Percentiles rank a stretch among this genome's conserved stretches.
Conservation (phyloP, 176 grass and related monocot species). For the Pharus latifolius region DNA sequence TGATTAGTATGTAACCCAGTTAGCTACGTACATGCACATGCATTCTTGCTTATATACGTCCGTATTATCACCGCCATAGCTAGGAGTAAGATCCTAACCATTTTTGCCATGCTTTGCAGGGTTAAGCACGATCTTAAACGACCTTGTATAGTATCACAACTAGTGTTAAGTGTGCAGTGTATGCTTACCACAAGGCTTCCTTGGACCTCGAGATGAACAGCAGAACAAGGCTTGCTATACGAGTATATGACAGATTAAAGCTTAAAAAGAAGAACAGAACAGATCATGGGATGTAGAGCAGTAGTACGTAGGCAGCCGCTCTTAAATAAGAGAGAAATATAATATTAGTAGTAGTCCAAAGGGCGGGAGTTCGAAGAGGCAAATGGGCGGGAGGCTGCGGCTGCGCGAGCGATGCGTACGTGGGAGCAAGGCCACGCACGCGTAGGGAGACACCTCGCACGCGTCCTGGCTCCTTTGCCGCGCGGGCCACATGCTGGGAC, state of each 20-base stretch:
- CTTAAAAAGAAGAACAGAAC: background rate
- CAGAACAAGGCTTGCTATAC: too few relatives aligned
- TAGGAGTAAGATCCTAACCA: too few relatives aligned
- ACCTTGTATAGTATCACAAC: too few relatives aligned
- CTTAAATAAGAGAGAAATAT: slow-evolving; percentile 30
- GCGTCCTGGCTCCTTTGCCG: background rate
- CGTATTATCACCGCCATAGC: too few relatives aligned
- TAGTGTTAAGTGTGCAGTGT: too few relatives aligned
- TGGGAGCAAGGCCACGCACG: slow-evolving; percentile 31
- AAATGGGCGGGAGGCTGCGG: background rate
- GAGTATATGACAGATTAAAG: too few relatives aligned
- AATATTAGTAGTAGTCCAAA: background rate
- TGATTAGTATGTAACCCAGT: too few relatives aligned
- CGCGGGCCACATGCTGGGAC: background rate
- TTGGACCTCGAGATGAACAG: background rate
- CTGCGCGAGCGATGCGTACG: slow-evolving; percentile 12
- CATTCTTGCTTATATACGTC: too few relatives aligned
- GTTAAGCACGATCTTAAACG: too few relatives aligned
- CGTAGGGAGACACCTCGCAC: slow-evolving; percentile 25
- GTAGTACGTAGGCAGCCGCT: background rate
- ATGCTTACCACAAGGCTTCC: background rate
- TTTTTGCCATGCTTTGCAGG: too few relatives aligned
- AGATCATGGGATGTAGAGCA: background rate
- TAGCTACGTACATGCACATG: too few relatives aligned
- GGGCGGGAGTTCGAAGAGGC: background rate